Evolutionary conservation across 164 flowering plant genomes (phyloP).

Genomic region (Warburgia ugandensis): DNA sequence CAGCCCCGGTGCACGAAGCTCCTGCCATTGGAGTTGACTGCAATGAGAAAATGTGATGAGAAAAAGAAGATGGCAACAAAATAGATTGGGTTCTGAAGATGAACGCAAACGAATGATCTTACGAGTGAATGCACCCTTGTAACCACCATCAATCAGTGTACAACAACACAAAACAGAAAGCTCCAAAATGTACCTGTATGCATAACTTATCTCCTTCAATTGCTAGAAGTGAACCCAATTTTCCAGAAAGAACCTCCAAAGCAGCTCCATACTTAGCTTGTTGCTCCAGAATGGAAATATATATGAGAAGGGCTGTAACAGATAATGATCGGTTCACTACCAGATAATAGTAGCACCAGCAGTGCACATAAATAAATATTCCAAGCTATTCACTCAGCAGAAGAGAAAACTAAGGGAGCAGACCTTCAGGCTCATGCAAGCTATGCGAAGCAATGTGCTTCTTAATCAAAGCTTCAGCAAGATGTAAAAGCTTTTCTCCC

Average conservation of each 20-base stretch:
- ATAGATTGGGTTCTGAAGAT: too few species aligned
- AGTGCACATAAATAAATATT: background rate
- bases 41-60: too few species aligned
- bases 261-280: slow-evolving; percentile 78
- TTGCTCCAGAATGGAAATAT: slow-evolving; percentile 79
- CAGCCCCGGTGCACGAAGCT: too few species aligned
- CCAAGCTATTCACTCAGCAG: background rate
- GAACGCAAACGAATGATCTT: too few species aligned
- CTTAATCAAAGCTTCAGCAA: slow-evolving; percentile 91
- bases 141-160: too few species aligned
- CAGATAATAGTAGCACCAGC: background rate
- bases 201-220: slow-evolving; percentile 84
- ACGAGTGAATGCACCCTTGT: too few species aligned
- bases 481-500: slow-evolving; percentile 52
- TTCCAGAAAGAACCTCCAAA: slow-evolving; percentile 69
- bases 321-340: background rate
- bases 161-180: slow-evolving; percentile 8
- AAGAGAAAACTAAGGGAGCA: slow-evolving; percentile 4
- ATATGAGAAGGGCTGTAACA: slow-evolving; percentile 72
- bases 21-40: too few species aligned
- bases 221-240: slow-evolving; percentile 65
- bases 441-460: slow-evolving; percentile 80
- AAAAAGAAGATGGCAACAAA: too few species aligned
- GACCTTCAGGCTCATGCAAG: slow-evolving; percentile 96
- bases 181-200: slow-evolving; percentile 66